phyloP scores from a whole-genome alignment of 805 yeast genomes.

The Wickerhamomyces tratensis region DNA sequence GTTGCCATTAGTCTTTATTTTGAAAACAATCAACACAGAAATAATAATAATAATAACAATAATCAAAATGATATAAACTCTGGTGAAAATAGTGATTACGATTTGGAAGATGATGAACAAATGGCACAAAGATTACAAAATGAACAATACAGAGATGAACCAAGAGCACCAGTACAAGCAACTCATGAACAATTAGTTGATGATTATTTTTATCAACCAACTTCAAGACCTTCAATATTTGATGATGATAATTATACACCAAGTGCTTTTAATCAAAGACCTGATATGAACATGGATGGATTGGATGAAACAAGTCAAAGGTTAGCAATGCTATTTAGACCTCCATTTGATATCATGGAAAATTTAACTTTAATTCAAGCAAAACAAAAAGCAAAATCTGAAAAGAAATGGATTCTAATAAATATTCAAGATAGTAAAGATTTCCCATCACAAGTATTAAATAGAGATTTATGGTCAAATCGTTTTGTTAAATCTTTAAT shows the following conservation, averaged over 20 bases:
- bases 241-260: neutral
- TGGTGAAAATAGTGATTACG: neutral
- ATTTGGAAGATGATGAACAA: conserved; percentile 34
- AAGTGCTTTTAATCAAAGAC: conserved; percentile 25
- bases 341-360: conserved; percentile 86
- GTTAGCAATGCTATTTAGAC: conserved; percentile 76
- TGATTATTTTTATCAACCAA: conserved; percentile 16
- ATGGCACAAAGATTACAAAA: conserved; percentile 54
- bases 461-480: conserved; percentile 90
- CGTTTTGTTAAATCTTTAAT: conserved; percentile 53
- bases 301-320: conserved; percentile 44
- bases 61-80: neutral
- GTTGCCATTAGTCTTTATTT: conserved; percentile 77
- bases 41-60: neutral
- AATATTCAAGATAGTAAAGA: conserved; percentile 83
- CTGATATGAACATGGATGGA: conserved; percentile 5
- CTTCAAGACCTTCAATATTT: conserved; percentile 25
- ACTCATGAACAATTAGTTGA: conserved; percentile 64
- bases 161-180: conserved; percentile 73
- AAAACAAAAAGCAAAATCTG: conserved; percentile 49
- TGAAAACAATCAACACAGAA: conserved; percentile 31
- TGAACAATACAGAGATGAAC: conserved; percentile 46
- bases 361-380: conserved; percentile 65
- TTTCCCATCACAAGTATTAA: conserved; percentile 81
- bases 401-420: conserved; percentile 72